These are phyloP conservation scores for Geoglossum cookeanum DNA, from an alignment of 2,329 filamentous ascomycete genomes.

Conservation along the genomic window DNA sequence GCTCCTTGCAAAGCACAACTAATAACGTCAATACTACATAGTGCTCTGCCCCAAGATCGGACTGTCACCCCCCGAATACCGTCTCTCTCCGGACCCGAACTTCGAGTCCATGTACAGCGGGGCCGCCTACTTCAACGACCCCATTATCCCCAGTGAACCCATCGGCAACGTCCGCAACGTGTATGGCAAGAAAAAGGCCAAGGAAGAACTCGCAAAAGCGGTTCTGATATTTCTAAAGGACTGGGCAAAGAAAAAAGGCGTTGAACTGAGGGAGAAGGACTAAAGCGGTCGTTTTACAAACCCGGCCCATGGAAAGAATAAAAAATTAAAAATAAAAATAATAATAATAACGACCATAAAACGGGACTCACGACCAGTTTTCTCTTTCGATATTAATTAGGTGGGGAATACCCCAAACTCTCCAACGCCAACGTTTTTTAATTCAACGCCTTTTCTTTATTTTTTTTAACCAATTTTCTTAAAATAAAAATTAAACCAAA, in stretches of 20 bases:
- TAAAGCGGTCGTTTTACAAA: not conserved
- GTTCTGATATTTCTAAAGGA: conserved; percentile 22
- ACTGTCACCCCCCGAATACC: conserved; percentile 12
- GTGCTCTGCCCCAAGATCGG: conserved; percentile 11
- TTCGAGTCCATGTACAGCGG: not conserved
- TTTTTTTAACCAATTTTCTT: no score
- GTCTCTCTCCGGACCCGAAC: conserved; percentile 4
- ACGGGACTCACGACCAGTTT: no score
- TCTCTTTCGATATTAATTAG: no score
- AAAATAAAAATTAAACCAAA: no score
- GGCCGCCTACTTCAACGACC: not conserved
- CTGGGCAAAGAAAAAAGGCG: conserved; percentile 11
- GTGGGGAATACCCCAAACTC: no score
- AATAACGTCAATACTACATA: not conserved
- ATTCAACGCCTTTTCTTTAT: no score
- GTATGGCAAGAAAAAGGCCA: conserved; percentile 29
- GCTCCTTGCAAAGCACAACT: no score
- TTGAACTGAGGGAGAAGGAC: conserved; percentile 4
- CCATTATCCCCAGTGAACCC: not conserved
- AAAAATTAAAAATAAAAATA: no score
- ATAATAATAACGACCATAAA: no score
- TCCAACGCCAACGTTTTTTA: no score
- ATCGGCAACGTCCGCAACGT: conserved; percentile 25
- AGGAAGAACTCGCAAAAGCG: conserved; percentile 27
- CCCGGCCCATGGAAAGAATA: no score